Evolutionary conservation across 2,329 filamentous ascomycete species (phyloP).

Genomic region (Leptographium lundbergii): DNA sequence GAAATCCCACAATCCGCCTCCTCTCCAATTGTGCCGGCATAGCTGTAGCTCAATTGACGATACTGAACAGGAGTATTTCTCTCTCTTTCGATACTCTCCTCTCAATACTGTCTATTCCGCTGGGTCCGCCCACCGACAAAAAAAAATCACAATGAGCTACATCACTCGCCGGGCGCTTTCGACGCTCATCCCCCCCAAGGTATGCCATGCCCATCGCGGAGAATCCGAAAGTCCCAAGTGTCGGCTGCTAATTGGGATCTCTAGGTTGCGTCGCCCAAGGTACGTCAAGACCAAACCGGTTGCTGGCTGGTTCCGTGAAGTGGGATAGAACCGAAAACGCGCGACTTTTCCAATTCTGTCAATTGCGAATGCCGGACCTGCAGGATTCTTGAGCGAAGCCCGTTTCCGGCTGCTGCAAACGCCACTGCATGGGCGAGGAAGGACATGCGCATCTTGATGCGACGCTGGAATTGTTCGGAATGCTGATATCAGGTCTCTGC

Average conservation of each 20-base stretch:
- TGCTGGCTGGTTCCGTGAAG: background rate
- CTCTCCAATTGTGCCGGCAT: conserved; percentile 3
- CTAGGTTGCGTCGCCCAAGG: conserved; percentile 72
- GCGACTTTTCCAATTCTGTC: conserved; percentile 4
- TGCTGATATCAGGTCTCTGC: conserved; percentile 4
- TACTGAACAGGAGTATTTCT: background rate
- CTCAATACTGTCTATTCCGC: conserved; percentile 7
- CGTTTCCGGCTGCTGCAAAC: background rate
- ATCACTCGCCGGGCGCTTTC: conserved; percentile 83
- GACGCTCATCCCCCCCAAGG: conserved; percentile 98
- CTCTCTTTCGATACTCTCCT: conserved; percentile 14
- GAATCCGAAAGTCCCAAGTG: background rate
- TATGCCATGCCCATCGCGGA: conserved; percentile 30
- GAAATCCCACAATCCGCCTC: background rate
- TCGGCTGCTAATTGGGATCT: background rate
- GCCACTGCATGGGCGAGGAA: background rate
- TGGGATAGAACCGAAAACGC: conserved; percentile 1
- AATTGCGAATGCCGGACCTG: background rate
- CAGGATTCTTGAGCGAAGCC: background rate
- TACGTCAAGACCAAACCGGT: conserved; percentile 37
- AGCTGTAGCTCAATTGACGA: conserved; percentile 22
- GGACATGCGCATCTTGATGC: background rate
- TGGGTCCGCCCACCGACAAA: conserved; percentile 14
- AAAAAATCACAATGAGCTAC: conserved; percentile 70
- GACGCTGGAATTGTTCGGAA: background rate